phyloP scores from a whole-genome alignment of 306 rosid genomes.

The Sechiopsis laciniata region DNA sequence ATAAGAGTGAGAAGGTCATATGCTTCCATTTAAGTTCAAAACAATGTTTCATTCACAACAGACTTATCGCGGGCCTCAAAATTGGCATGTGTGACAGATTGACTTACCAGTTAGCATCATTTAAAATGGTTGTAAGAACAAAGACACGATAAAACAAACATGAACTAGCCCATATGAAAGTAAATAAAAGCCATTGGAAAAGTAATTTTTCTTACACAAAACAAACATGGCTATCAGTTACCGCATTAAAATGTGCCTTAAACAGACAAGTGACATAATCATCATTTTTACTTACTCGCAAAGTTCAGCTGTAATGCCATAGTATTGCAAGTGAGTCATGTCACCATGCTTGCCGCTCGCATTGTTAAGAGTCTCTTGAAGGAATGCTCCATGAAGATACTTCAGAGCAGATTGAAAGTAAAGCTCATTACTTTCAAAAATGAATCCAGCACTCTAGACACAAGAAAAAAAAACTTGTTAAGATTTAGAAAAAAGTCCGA shows the following conservation, averaged over 20 bases:
- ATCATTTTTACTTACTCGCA: slow-evolving; percentile 42
- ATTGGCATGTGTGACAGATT: neutral
- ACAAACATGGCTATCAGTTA: neutral
- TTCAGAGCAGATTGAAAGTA: slow-evolving; percentile 81
- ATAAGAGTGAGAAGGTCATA: neutral
- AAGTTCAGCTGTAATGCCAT: slow-evolving; percentile 59
- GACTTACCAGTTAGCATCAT: neutral
- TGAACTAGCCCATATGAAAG: neutral
- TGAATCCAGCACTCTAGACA: slow-evolving; percentile 54
- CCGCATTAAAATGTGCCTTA: neutral
- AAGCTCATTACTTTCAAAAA: slow-evolving; percentile 70
- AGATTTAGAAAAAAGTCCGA: slow-evolving; percentile 18
- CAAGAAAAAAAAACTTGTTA: slow-evolving; percentile 2
- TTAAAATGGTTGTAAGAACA: slow-evolving; percentile 16
- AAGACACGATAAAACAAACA: neutral
- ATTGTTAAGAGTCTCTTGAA: slow-evolving; percentile 45
- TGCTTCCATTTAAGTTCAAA: neutral
- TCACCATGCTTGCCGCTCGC: slow-evolving; percentile 56
- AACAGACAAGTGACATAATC: neutral
- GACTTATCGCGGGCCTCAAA: neutral
- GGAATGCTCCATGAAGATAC: slow-evolving; percentile 73
- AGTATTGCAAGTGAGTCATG: slow-evolving; percentile 50
- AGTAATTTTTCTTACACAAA: neutral
- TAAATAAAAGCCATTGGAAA: neutral
- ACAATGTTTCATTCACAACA: neutral